Percentiles rank a stretch among this genome's conserved stretches.
Conservation (phyloP, 2,329 filamentous ascomycete genomes). For the Fusarium praegraminearum region DNA sequence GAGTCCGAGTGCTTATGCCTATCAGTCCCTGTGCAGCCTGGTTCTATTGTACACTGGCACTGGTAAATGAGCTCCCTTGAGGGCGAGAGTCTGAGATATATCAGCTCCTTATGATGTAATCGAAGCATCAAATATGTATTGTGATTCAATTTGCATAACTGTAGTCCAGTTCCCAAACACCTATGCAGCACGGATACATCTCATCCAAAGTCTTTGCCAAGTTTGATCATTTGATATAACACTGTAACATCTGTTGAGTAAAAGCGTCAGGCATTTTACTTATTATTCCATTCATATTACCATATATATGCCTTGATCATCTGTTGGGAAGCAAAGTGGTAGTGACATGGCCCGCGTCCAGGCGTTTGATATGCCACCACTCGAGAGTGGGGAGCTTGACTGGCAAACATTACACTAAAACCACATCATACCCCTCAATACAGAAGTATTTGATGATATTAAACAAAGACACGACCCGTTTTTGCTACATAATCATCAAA, state of each 20-base stretch:
- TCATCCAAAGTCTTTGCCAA: neutral
- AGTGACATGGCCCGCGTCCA: slow-evolving; percentile 4
- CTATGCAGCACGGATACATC: neutral
- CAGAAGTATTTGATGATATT: neutral
- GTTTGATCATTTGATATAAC: neutral
- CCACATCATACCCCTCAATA: neutral
- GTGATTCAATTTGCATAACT: neutral
- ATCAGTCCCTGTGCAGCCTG: neutral
- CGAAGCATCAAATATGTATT: neutral
- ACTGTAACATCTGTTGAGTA: too few relatives aligned
- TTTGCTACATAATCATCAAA: neutral
- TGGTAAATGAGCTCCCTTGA: neutral
- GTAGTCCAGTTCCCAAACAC: neutral
- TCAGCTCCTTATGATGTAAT: neutral
- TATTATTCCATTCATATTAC: neutral
- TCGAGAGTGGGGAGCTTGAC: slow-evolving; percentile 3
- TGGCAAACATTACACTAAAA: neutral
- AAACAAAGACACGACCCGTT: neutral
- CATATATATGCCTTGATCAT: neutral
- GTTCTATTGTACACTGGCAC: neutral
- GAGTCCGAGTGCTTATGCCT: neutral
- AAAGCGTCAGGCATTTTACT: neutral
- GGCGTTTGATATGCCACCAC: slow-evolving; percentile 11
- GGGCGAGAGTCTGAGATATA: rapidly evolving
- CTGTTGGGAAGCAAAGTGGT: neutral